Conservation (phyloP, 2,329 filamentous ascomycete genomes). For the Scolecobasidium constrictum region DNA sequence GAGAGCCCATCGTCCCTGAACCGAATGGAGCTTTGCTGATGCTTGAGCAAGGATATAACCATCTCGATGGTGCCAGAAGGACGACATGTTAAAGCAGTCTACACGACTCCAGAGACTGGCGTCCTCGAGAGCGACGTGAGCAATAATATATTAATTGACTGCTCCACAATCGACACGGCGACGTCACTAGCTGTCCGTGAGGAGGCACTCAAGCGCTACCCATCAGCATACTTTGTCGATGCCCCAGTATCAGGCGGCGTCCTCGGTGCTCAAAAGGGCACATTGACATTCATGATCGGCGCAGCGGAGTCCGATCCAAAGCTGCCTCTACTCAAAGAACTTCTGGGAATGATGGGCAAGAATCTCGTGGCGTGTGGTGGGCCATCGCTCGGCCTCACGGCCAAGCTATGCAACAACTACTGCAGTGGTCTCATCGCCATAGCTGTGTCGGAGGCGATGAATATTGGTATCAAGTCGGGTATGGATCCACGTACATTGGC, state of each 20-base stretch:
- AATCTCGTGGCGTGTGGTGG: conserved; percentile 46
- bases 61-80: conserved; percentile 46
- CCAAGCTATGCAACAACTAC: conserved; percentile 53
- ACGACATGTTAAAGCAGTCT: conserved; percentile 39
- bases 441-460: conserved; percentile 46
- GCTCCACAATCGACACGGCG: conserved; percentile 44
- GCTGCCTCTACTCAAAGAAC: conserved; percentile 28
- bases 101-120: conserved; percentile 33
- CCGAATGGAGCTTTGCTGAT: conserved; percentile 6
- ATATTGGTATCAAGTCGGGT: conserved; percentile 48
- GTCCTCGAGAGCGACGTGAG: conserved; percentile 30
- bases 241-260: conserved; percentile 43
- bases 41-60: conserved; percentile 31
- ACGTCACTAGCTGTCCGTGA: conserved; percentile 37
- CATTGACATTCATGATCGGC: conserved; percentile 46
- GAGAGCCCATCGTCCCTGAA: not conserved
- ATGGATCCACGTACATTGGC: conserved; percentile 44
- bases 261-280: conserved; percentile 40
- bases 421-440: conserved; percentile 48
- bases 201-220: conserved; percentile 25
- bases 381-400: conserved; percentile 43
- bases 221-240: conserved; percentile 39
- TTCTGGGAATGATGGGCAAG: conserved; percentile 42
- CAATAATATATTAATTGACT: conserved; percentile 41
- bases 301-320: conserved; percentile 35